Evolutionary conservation across 176 grass and related monocot species (phyloP), one percentile per base, ranked within the genome.

Genomic region (Saccharum officinarum): DNA sequence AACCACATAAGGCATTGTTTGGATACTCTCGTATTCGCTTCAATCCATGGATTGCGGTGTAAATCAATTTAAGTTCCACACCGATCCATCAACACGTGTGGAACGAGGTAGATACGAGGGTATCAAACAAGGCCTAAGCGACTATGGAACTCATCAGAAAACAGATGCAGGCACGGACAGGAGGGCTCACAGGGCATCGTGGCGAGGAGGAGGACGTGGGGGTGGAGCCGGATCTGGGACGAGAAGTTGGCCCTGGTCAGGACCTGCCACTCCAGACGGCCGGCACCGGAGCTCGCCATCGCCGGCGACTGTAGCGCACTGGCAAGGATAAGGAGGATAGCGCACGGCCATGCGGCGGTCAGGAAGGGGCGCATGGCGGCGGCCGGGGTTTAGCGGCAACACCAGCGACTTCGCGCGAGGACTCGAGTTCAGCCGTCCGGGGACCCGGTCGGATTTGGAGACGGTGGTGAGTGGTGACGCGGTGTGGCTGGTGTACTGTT

Each of bases 111-210:
- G 4, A 50, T 50, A 12, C 15, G 15, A 50, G 49, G 52, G 52
- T 46, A 46, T 46, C 2, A 3, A 44, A 44, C 44, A 46, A 46
- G 44, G 44, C 44, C 44, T 46, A 8, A 72, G 45, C 15, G 4
- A 49, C 44, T 74, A 74, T 7, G 70, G 10, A 49, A 6, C 44
- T 50, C 15, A 33, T 50, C 15, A 50, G 26, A 74, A 8, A 74
- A 50, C 25, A 74, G 71, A 74, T 26, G 71, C 71, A 50, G 26
- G 8, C 14, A 50, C 23, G 8, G 67, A 25, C n/a, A 20, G 55
- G 67, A 67, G 60, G n/a, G 30, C 93, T 87, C 89, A 98, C 93
- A 98, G 45, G 96, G 93, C 75, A 95, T 83, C 67, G 91, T 98
- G 72, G 87, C 85, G 78, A 98, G 0, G 80, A 98, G 77, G 47